Evolutionary conservation across 805 yeast genomes (phyloP).

Genomic region (Blastobotrys muscicola): DNA sequence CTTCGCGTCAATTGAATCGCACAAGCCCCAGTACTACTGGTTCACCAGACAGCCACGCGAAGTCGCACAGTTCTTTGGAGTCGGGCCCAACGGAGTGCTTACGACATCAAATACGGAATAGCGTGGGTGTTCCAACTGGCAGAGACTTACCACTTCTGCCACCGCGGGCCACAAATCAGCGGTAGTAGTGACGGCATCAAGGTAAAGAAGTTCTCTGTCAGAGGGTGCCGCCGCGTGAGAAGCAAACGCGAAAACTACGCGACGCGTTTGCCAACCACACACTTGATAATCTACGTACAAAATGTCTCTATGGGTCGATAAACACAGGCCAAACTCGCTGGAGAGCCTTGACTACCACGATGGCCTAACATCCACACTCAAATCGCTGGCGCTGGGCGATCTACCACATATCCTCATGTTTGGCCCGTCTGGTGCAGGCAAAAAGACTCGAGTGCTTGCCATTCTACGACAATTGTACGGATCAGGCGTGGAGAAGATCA

Average conservation of each 20-base stretch:
- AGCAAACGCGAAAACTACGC: background rate
- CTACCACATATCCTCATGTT: slow-evolving; percentile 87
- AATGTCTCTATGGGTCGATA: slow-evolving; percentile 97
- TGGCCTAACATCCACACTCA: slow-evolving; percentile 52
- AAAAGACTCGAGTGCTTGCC: slow-evolving; percentile 84
- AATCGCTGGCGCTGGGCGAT: slow-evolving; percentile 62
- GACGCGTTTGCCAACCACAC: no score
- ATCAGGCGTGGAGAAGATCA: slow-evolving; percentile 67
- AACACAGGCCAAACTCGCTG: slow-evolving; percentile 70
- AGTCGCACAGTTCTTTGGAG: no score
- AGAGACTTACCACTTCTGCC: no score
- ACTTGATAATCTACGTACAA: background rate
- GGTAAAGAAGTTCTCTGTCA: no score
- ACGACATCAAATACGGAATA: no score
- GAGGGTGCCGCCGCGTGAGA: background rate
- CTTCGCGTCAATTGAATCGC: no score
- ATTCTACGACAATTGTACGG: slow-evolving; percentile 77
- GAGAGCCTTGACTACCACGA: slow-evolving; percentile 57
- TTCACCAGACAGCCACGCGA: no score
- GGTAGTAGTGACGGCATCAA: no score
- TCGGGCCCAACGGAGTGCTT: no score
- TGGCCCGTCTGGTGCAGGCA: slow-evolving; percentile 97
- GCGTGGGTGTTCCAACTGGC: no score
- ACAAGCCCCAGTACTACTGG: no score
- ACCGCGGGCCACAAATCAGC: no score